Percentiles rank a stretch among this genome's conserved stretches.
These are phyloP conservation scores for Macrocybe gigantea DNA, from an alignment of 768 basidiomycete species.

Conservation along the genomic window DNA sequence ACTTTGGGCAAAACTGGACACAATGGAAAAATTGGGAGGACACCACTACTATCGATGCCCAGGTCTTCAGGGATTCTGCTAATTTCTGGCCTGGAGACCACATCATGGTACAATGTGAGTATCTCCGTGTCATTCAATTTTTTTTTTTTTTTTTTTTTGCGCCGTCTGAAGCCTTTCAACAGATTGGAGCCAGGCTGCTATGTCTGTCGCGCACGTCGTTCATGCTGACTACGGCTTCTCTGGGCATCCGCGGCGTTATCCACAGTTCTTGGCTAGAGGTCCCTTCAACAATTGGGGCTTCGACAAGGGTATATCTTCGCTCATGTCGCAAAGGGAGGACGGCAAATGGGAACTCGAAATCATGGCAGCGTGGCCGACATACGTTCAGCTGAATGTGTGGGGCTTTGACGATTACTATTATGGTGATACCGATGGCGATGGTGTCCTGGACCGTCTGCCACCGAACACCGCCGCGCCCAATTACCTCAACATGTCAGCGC, in stretches of 20 bases:
- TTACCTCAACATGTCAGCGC: slow-evolving; percentile 88
- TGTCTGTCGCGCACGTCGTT: slow-evolving; percentile 59
- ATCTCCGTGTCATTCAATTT: background rate
- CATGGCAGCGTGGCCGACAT: slow-evolving; percentile 88
- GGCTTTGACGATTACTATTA: slow-evolving; percentile 91
- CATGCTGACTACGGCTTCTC: slow-evolving; percentile 71
- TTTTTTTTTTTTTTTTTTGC: background rate
- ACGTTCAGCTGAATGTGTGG: slow-evolving; percentile 86
- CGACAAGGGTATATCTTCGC: slow-evolving; percentile 70
- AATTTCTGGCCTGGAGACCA: slow-evolving; percentile 82
- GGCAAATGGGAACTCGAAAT: slow-evolving; percentile 83
- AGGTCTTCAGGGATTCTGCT: slow-evolving; percentile 42
- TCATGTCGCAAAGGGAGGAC: slow-evolving; percentile 60
- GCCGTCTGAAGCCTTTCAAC: background rate
- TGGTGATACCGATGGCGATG: slow-evolving; percentile 84
- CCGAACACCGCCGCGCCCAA: slow-evolving; percentile 84
- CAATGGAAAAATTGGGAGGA: slow-evolving; percentile 78
- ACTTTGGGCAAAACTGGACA: slow-evolving; percentile 84
- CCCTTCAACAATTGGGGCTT: slow-evolving; percentile 92
- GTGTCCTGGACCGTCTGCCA: slow-evolving; percentile 84
- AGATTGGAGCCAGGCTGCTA: slow-evolving; percentile 76
- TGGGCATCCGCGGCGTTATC: slow-evolving; percentile 63
- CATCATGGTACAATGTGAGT: slow-evolving; percentile 83
- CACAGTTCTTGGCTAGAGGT: slow-evolving; percentile 83
- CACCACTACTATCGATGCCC: slow-evolving; percentile 54